A percentile compares a stretch with the other conserved stretches of the same genome.
Conservation (phyloP, 208 protist genomes). For the Wallacemonas rigidus region DNA sequence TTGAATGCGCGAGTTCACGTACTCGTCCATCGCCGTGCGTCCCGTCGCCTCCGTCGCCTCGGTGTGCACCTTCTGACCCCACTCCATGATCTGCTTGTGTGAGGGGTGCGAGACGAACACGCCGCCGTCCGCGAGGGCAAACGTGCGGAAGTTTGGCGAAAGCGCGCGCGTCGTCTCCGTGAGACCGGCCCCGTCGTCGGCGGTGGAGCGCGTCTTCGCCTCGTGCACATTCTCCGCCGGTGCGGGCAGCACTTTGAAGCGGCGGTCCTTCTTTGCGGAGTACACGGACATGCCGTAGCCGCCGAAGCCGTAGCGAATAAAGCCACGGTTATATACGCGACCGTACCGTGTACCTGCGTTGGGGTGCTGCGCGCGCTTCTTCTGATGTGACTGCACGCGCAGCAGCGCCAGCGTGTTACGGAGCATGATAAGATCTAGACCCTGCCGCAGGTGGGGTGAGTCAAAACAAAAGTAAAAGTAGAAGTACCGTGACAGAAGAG, state of each 20-base stretch:
- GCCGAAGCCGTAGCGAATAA: conserved; percentile 88
- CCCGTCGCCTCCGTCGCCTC: conserved; percentile 62
- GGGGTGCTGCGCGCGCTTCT: conserved; percentile 79
- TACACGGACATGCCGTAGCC: conserved; percentile 91
- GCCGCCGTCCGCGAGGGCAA: conserved; percentile 79
- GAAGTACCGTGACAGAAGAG: neutral
- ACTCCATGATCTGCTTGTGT: conserved; percentile 81
- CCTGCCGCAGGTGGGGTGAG: neutral
- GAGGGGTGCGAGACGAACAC: conserved; percentile 83
- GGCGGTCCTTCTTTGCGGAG: conserved; percentile 81
- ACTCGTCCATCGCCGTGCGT: conserved; percentile 78
- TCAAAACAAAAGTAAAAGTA: conserved; percentile 12
- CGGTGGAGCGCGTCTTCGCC: conserved; percentile 19
- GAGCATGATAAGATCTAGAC: conserved; percentile 44
- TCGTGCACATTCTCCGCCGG: conserved; percentile 3
- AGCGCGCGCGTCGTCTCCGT: conserved; percentile 68
- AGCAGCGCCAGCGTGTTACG: conserved; percentile 49
- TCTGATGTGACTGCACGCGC: conserved; percentile 85
- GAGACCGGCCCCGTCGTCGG: conserved; percentile 48
- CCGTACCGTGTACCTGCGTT: conserved; percentile 86
- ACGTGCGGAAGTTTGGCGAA: conserved; percentile 83
- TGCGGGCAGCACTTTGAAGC: conserved; percentile 48
- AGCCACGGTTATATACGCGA: conserved; percentile 88
- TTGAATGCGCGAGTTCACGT: conserved; percentile 84
- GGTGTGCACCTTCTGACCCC: conserved; percentile 67